Evolutionary conservation across 352 stramenopile genomes (phyloP), one percentile per base, ranked within the genome.

Genomic region (Elongisporangium anandrum): DNA sequence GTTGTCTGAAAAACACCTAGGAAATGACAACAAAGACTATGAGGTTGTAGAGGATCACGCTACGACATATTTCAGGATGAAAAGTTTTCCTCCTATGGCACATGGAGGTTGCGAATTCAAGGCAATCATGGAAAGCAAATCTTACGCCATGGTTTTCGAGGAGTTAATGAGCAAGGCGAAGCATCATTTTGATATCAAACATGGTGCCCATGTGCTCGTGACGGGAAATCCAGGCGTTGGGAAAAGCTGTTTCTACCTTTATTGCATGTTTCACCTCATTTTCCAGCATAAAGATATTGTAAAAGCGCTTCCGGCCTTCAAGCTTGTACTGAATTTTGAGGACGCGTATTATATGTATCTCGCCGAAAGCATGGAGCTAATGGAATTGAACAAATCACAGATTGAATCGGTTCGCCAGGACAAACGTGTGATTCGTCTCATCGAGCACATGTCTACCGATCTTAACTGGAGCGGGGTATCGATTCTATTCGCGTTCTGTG

Each of bases 181-280:
- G n/a, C n/a, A n/a, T n/a, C n/a, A n/a, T n/a, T n/a, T n/a, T n/a
- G n/a, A n/a, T n/a, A n/a, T n/a, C n/a, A n/a, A n/a, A n/a, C n/a
- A n/a, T n/a, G n/a, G n/a, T n/a, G n/a, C n/a, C 24, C 7, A 60
- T 5, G 26, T 65, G 48, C 1, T 61, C 7, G 60, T 65, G 52
- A 68, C 60, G 24, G 65, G 65, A 39, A 68, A 68, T 65, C 65
- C 57, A 52, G 62, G 63, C 22, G 56, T 22, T 13, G 61, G 59
- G 10, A 65, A 65, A 22, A 73, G 62, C 55, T 52, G 41, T 16
- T 67, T 69, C 53, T 70, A 73, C 38, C 57, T 66, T 17, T 73
- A 70, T 23, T 70, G 59, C 52, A 41, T 62, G 21, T 65, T 68
- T 64, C n/a, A n/a, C n/a, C n/a, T n/a, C n/a, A n/a, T n/a, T n/a